phyloP scores from a whole-genome alignment of 2,329 filamentous ascomycete genomes.

The Penicillium sp. region DNA sequence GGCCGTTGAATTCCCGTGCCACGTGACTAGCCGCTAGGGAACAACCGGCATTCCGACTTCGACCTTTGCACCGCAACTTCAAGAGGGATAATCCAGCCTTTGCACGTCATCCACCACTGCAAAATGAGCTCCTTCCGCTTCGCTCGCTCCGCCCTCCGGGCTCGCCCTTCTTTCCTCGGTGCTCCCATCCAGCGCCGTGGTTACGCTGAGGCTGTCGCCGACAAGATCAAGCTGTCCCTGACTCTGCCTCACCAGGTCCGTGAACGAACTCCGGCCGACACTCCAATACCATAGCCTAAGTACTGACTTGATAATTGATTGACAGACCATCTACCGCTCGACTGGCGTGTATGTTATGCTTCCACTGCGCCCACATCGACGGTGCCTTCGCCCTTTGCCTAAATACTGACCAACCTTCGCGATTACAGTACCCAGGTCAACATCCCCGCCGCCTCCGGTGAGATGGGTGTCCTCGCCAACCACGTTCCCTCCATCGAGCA shows the following conservation, averaged over 20 bases:
- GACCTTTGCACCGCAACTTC: slow-evolving; percentile 41
- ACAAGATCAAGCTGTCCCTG: slow-evolving; percentile 98
- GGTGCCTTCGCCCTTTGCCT: slow-evolving; percentile 17
- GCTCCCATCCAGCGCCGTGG: slow-evolving; percentile 78
- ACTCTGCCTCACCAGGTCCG: slow-evolving; percentile 97
- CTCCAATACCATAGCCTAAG: background rate
- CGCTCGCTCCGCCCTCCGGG: slow-evolving; percentile 84
- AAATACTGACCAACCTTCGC: slow-evolving; percentile 60
- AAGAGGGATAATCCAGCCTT: slow-evolving; percentile 37
- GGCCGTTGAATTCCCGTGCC: slow-evolving; percentile 16
- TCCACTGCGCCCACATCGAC: slow-evolving; percentile 10
- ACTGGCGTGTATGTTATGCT: slow-evolving; percentile 62
- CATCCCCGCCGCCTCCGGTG: slow-evolving; percentile 94
- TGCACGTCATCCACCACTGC: slow-evolving; percentile 34
- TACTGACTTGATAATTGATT: slow-evolving; percentile 25
- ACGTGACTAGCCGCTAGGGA: slow-evolving; percentile 39
- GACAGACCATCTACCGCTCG: slow-evolving; percentile 67
- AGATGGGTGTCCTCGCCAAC: slow-evolving; percentile 99
- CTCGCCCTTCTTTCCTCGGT: slow-evolving; percentile 72
- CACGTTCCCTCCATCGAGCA: slow-evolving; percentile 99
- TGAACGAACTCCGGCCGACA: slow-evolving; percentile 18
- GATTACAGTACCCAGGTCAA: slow-evolving; percentile 86
- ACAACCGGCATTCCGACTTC: slow-evolving; percentile 40
- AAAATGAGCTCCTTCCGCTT: slow-evolving; percentile 91
- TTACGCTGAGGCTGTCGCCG: slow-evolving; percentile 83